These are phyloP conservation scores for Cucurbita ficifolia DNA, from an alignment of 306 rosid species.

Conservation along the genomic window DNA sequence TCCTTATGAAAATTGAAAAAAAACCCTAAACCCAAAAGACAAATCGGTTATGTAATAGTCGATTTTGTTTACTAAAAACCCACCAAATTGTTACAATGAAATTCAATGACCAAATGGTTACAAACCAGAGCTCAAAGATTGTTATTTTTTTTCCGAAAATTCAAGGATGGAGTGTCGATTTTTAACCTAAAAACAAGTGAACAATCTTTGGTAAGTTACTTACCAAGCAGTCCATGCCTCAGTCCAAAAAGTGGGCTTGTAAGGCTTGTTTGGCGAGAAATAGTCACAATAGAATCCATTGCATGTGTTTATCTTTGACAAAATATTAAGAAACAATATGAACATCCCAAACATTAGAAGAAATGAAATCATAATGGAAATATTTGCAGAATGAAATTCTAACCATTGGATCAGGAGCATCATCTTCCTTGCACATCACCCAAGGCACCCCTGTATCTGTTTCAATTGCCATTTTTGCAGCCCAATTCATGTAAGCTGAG, in stretches of 20 bases:
- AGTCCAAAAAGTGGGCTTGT: conserved; percentile 60
- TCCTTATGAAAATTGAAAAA: not conserved
- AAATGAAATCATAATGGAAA: not conserved
- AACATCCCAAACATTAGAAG: not conserved
- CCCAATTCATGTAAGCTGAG: conserved; percentile 62
- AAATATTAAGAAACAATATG: not conserved
- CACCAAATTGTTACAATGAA: no score
- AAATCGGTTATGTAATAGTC: no score
- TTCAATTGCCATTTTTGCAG: conserved; percentile 73
- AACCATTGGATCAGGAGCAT: conserved; percentile 89
- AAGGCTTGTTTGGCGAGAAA: conserved; percentile 57
- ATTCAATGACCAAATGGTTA: no score
- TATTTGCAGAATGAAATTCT: not conserved
- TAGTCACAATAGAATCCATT: conserved; percentile 81
- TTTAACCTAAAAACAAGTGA: not conserved
- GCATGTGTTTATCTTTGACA: conserved; percentile 72
- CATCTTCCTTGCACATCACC: conserved; percentile 84
- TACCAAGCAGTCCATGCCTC: conserved; percentile 55
- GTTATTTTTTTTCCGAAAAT: no score
- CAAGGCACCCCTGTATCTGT: conserved; percentile 71
- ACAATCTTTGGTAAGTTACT: not conserved
- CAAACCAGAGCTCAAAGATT: no score
- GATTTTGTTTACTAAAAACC: no score
- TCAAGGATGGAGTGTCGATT: no score
- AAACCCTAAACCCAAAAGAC: no score